Conservation (phyloP, 75 land plant genomes). For the Pseudotsuga menziesii region DNA sequence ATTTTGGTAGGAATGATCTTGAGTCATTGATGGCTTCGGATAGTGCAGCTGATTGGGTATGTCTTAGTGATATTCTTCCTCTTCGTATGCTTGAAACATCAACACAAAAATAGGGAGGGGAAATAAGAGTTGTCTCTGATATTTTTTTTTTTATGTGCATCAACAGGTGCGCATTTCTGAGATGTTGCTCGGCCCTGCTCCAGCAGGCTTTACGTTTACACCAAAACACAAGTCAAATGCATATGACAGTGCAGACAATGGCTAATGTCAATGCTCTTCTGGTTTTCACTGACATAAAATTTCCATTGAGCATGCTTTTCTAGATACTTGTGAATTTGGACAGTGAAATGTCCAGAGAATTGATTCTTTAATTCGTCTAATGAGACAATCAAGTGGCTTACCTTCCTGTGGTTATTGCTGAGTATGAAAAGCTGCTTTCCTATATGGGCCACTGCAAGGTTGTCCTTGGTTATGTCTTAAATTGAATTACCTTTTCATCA, state of each 20-base stretch:
- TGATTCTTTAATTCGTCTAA: background rate
- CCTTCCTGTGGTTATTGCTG: background rate
- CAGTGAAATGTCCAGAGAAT: too few species aligned
- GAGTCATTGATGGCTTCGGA: slow-evolving; percentile 98
- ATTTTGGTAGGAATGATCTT: slow-evolving; percentile 85
- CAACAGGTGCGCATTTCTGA: slow-evolving; percentile 87
- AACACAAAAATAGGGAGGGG: background rate
- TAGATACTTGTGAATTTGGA: background rate
- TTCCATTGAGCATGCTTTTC: background rate
- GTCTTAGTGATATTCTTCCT: background rate
- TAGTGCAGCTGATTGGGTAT: slow-evolving; percentile 99
- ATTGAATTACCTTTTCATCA: background rate
- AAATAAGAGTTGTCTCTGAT: background rate
- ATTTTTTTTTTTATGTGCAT: background rate
- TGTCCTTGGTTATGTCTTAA: too few species aligned
- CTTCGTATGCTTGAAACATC: background rate
- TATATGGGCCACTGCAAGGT: background rate
- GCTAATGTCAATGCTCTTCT: slow-evolving; percentile 34
- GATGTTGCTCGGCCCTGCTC: slow-evolving; percentile 94
- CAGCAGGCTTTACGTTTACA: slow-evolving; percentile 77
- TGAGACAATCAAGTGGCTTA: background rate
- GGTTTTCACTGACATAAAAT: background rate
- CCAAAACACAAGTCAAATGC: slow-evolving; percentile 99
- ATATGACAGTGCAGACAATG: slow-evolving; percentile 95
- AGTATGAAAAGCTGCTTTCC: background rate